phyloP scores from a whole-genome alignment of 768 basidiomycete species.

The Suillus lakei region DNA sequence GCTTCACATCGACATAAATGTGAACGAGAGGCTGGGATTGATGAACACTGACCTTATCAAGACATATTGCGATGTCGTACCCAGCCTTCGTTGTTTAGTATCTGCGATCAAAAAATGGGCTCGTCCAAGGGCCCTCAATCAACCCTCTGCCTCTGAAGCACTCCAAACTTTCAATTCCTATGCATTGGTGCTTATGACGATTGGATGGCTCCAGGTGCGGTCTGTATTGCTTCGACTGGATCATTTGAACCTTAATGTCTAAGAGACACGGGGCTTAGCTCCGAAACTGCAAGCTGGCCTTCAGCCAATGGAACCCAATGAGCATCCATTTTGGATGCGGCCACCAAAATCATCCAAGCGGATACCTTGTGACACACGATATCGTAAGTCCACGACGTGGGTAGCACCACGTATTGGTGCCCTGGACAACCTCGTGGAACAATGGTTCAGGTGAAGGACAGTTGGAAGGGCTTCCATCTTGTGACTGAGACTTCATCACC shows the following conservation, averaged over 20 bases:
- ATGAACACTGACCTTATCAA: conserved; percentile 55
- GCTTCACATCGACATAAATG: conserved; percentile 58
- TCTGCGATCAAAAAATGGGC: conserved; percentile 64
- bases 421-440: conserved; percentile 30
- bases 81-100: conserved; percentile 49
- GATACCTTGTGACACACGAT: conserved; percentile 38
- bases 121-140: conserved; percentile 54
- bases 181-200: conserved; percentile 61
- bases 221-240: neutral
- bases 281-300: conserved; percentile 58
- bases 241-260: neutral
- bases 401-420: conserved; percentile 15
- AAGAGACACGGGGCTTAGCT: conserved; percentile 46
- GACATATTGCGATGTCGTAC: conserved; percentile 52
- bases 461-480: conserved; percentile 9
- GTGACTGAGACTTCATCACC: conserved; percentile 2
- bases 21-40: conserved; percentile 64
- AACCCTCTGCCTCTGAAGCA: conserved; percentile 34
- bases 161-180: conserved; percentile 63
- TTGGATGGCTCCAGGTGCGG: conserved; percentile 61
- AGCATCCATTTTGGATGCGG: conserved; percentile 37
- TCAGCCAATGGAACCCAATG: conserved; percentile 14
- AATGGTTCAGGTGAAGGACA: conserved; percentile 49
- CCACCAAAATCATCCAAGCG: conserved; percentile 15
- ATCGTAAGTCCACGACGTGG: conserved; percentile 19